Percentiles rank a stretch among this genome's conserved stretches.
These are phyloP conservation scores for Xylaria longipes DNA, from an alignment of 495 filamentous ascomycete genomes.

Conservation along the genomic window DNA sequence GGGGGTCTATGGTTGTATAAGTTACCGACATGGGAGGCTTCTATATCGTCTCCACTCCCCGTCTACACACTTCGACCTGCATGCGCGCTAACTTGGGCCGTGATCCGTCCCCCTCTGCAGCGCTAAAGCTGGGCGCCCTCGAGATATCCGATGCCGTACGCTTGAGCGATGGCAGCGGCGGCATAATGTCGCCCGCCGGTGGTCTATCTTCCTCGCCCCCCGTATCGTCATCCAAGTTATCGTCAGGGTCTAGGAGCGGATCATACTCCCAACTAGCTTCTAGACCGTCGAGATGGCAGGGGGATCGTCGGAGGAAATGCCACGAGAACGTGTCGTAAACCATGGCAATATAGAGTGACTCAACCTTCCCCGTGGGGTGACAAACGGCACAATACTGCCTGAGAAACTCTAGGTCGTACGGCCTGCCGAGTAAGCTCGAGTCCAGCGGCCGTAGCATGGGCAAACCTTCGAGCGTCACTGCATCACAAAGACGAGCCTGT, in stretches of 20 bases:
- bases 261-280: conserved; percentile 60
- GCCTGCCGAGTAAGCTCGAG: conserved; percentile 41
- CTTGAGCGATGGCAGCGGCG: conserved; percentile 51
- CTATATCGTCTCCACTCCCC: conserved; percentile 41
- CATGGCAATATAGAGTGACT: conserved; percentile 64
- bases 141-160: conserved; percentile 56
- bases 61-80: conserved; percentile 40
- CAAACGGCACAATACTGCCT: conserved; percentile 55
- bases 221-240: conserved; percentile 45
- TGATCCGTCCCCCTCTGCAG: conserved; percentile 38
- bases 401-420: conserved; percentile 57
- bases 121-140: conserved; percentile 53
- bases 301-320: conserved; percentile 49
- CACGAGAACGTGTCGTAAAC: conserved; percentile 54
- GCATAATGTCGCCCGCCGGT: conserved; percentile 56
- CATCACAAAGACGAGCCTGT: conserved; percentile 62
- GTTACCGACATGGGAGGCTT: conserved; percentile 6
- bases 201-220: conserved; percentile 47
- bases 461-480: conserved; percentile 57
- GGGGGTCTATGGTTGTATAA: conserved; percentile 12
- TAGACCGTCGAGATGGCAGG: conserved; percentile 55
- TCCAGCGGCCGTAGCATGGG: conserved; percentile 62
- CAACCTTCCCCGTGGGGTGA: conserved; percentile 57
- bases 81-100: conserved; percentile 41
- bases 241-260: conserved; percentile 49